Base-by-base conservation (phyloP, 163 green algal genomes). In the Scenedesmus sp. region DNA sequence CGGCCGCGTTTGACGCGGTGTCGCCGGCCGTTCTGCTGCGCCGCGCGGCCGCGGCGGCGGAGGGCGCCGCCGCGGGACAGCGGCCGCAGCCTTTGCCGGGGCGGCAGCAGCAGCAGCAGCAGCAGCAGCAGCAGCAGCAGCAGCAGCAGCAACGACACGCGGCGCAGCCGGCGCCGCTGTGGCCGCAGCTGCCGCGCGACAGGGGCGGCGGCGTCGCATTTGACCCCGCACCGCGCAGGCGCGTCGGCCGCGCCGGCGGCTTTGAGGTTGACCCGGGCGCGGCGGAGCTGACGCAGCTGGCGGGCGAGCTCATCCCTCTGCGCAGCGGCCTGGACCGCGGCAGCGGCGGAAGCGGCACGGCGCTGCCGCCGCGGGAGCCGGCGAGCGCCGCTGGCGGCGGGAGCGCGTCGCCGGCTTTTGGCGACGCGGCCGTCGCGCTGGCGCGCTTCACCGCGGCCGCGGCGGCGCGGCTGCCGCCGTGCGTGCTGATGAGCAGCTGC, bases 11-110 rank as follows among this genome's bases (percentile, higher is more conserved):
- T 31, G 75, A 63, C n/a, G 63, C 51, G 24, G 63, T 82, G 33
- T 82, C 75, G 18, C 75, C 75, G 22, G 75, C 73, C 33, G 47
- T 64, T 10, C 47, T 73, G 60, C 73, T 74, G 47, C 20, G n/a
- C 14, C 57, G 13, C 17, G 62, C 48, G 57, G 57, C 6, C 4
- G 14, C n/a, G 31, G 57, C 31, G 9, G 57, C 13, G 57, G 57
- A 34, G n/a, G n/a, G n/a, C n/a, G n/a, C n/a, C n/a, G n/a, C n/a
- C n/a, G n/a, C n/a, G n/a, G n/a, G n/a, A 65, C n/a, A 48, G 73
- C 47, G 58, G 34, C 48, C 58, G 60, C n/a, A n/a, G n/a, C n/a
- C n/a, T n/a, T n/a, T n/a, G n/a, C n/a, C n/a, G n/a, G 31, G 1
- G 48, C 31, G n/a, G 48, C 60, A 31, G 60, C 73, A 44, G 60